These are phyloP conservation scores for Phaeosphaeriaceae sp. DNA, from an alignment of 2,329 filamentous ascomycete genomes.

Conservation along the genomic window DNA sequence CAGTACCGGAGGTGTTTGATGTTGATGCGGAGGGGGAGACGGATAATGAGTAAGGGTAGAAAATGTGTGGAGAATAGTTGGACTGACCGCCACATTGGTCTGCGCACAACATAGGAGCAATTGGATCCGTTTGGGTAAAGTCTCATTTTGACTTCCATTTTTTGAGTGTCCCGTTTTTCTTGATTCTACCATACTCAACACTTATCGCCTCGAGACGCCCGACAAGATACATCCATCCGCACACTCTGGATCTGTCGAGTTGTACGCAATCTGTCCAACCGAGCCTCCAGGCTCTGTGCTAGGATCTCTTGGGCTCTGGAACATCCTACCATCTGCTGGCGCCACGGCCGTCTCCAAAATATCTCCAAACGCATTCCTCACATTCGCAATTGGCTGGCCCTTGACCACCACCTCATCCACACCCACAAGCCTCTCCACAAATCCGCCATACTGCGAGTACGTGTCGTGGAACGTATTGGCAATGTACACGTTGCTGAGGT, in stretches of 20 bases:
- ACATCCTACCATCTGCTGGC: conserved; percentile 43
- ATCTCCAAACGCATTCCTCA: conserved; percentile 47
- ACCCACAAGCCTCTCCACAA: conserved; percentile 36
- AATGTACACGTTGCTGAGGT: conserved; percentile 42
- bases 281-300: conserved; percentile 44
- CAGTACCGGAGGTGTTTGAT: not conserved
- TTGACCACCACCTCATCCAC: conserved; percentile 45
- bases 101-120: too few species aligned
- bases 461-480: conserved; percentile 38
- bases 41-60: conserved; percentile 15
- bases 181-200: not conserved
- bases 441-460: conserved; percentile 35
- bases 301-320: conserved; percentile 44
- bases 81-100: too few species aligned
- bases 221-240: conserved; percentile 40
- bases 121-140: not conserved
- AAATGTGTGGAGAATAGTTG: too few species aligned
- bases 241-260: conserved; percentile 42
- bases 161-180: not conserved
- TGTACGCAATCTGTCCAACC: conserved; percentile 47
- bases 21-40: conserved; percentile 15
- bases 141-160: not conserved
- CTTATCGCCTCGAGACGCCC: conserved; percentile 10
- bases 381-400: conserved; percentile 45
- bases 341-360: conserved; percentile 43